phyloP scores from a whole-genome alignment of 2,329 filamentous ascomycete species.

The Fusarium piperis region DNA sequence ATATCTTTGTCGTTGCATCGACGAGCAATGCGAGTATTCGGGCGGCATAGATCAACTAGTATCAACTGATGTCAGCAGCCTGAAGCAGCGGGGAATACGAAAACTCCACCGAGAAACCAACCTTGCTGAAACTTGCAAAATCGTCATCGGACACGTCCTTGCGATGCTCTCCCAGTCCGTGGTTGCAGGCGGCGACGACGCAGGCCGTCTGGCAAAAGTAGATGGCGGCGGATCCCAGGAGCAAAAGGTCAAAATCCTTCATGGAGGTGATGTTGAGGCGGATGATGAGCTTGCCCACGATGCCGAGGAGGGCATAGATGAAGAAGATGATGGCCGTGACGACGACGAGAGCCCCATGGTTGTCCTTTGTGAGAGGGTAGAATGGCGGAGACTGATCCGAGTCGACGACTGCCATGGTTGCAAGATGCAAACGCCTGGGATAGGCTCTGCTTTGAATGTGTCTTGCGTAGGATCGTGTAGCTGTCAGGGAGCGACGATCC shows the following conservation, averaged over 20 bases:
- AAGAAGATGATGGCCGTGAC: slow-evolving; percentile 33
- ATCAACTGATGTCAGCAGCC: not conserved
- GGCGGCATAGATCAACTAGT: slow-evolving; percentile 34
- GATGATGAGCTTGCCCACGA: slow-evolving; percentile 34
- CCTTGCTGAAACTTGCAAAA: slow-evolving; percentile 31
- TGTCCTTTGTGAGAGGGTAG: slow-evolving; percentile 30
- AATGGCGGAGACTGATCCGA: slow-evolving; percentile 30
- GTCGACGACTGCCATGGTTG: slow-evolving; percentile 22
- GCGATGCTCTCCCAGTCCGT: slow-evolving; percentile 25
- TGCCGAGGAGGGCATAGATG: slow-evolving; percentile 33
- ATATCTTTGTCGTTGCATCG: slow-evolving; percentile 31
- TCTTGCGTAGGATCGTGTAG: not conserved
- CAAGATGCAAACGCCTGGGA: no score
- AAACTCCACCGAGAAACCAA: not conserved
- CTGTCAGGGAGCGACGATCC: not conserved
- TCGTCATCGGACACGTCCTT: not conserved
- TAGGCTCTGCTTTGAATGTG: not conserved
- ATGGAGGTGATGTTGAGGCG: slow-evolving; percentile 38
- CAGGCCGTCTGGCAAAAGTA: slow-evolving; percentile 35
- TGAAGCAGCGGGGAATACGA: not conserved
- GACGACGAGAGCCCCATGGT: slow-evolving; percentile 37
- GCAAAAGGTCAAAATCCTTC: slow-evolving; percentile 28
- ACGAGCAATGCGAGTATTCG: slow-evolving; percentile 31
- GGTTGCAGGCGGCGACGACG: slow-evolving; percentile 29
- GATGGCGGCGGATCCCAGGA: slow-evolving; percentile 11